These are phyloP conservation scores for Wickerhamiella azymoides DNA, from an alignment of 805 yeast genomes.

Conservation along the genomic window DNA sequence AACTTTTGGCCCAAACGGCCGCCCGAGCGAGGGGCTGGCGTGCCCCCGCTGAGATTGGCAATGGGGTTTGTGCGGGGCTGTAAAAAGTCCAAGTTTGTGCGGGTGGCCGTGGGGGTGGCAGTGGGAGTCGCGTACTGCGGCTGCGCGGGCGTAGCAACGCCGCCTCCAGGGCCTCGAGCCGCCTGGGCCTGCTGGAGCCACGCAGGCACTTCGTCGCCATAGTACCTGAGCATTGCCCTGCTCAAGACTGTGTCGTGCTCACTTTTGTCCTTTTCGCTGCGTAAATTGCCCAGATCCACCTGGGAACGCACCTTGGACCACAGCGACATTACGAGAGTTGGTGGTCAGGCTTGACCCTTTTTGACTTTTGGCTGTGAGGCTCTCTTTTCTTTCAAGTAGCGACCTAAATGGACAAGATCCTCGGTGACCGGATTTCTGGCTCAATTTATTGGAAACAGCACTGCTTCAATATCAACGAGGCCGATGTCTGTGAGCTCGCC, in stretches of 20 bases:
- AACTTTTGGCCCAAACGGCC: slow-evolving; percentile 5
- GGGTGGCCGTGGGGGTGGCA: background rate
- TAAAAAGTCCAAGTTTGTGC: background rate
- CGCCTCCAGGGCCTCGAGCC: background rate
- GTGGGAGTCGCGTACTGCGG: too few species aligned
- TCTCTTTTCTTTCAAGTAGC: too few species aligned
- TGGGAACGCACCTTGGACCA: slow-evolving; percentile 20
- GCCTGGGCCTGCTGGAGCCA: slow-evolving; percentile 22
- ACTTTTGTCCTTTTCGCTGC: slow-evolving; percentile 29
- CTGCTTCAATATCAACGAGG: slow-evolving; percentile 39
- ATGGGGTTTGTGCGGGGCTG: background rate
- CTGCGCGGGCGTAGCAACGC: too few species aligned
- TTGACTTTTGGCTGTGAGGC: too few species aligned
- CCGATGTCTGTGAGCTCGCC: slow-evolving; percentile 37
- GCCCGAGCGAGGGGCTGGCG: background rate
- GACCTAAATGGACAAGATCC: slow-evolving; percentile 44
- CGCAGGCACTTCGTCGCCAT: slow-evolving; percentile 22
- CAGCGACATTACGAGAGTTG: slow-evolving; percentile 34
- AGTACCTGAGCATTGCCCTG: slow-evolving; percentile 32
- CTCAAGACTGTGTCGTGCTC: slow-evolving; percentile 33
- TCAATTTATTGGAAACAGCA: slow-evolving; percentile 44
- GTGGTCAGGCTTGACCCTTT: too few species aligned
- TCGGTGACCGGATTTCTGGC: slow-evolving; percentile 42
- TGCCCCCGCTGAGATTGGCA: background rate
- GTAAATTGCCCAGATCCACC: background rate